phyloP scores from a whole-genome alignment of 768 basidiomycete genomes.

The Mycena kentingensis region DNA sequence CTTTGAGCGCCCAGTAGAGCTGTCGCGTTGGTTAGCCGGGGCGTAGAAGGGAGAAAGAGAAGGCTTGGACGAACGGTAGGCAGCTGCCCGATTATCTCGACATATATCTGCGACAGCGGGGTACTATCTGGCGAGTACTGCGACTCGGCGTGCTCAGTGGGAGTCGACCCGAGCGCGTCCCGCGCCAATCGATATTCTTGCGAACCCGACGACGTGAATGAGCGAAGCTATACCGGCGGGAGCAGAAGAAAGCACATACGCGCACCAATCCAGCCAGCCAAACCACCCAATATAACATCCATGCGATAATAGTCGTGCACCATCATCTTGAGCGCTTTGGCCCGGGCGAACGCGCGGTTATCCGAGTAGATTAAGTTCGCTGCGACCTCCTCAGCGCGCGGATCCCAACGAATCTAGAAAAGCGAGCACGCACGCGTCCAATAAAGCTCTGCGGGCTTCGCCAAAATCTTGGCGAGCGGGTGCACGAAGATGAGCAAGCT shows the following conservation, averaged over 20 bases:
- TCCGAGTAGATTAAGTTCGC: conserved; percentile 16
- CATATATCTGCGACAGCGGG: neutral
- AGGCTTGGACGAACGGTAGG: conserved; percentile 9
- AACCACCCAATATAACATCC: conserved; percentile 12
- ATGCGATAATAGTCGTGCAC: neutral
- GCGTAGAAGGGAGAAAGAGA: neutral
- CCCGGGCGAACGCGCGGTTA: conserved; percentile 6
- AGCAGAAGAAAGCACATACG: neutral
- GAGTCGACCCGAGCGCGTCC: neutral
- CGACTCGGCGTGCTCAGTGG: neutral
- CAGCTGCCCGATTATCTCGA: conserved; percentile 4
- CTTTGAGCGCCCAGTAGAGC: conserved; percentile 33
- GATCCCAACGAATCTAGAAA: neutral
- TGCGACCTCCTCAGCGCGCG: neutral
- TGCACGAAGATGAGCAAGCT: conserved; percentile 6
- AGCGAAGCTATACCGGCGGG: neutral
- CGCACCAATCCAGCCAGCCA: conserved; percentile 15
- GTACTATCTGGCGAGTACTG: conserved; percentile 7
- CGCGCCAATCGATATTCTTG: conserved; percentile 14
- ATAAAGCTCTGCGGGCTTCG: conserved; percentile 6
- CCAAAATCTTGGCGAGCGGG: neutral
- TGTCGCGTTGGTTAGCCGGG: neutral
- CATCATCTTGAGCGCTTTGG: conserved; percentile 7
- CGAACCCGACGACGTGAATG: neutral
- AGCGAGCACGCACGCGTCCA: conserved; percentile 1